phyloP scores from a whole-genome alignment of 1,284 basidiomycete genomes.

The Naganishia albida region DNA sequence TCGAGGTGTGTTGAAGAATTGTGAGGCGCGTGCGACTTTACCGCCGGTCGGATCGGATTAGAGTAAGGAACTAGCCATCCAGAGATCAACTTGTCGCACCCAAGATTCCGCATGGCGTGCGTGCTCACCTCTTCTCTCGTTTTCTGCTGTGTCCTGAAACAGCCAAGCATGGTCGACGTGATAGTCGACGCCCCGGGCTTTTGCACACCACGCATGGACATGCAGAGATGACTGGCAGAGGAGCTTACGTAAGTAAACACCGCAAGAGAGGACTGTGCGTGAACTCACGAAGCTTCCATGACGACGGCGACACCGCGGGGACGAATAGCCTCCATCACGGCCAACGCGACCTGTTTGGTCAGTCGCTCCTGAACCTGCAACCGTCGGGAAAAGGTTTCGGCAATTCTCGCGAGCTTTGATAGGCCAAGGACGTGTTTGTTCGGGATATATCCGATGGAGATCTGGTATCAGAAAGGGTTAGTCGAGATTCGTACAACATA shows the following conservation, averaged over 20 bases:
- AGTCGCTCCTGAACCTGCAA: conserved; percentile 97
- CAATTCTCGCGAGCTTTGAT: conserved; percentile 96
- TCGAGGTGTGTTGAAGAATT: not conserved
- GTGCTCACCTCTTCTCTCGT: conserved; percentile 75
- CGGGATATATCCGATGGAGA: conserved; percentile 88
- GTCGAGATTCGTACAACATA: not conserved
- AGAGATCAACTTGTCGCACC: not conserved
- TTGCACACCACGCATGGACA: conserved; percentile 99
- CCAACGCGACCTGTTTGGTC: conserved; percentile 95
- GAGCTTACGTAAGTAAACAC: not conserved
- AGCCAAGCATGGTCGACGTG: conserved; percentile 98
- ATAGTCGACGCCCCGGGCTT: conserved; percentile 95
- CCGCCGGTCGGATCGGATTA: conserved; percentile 58
- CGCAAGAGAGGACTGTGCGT: not conserved
- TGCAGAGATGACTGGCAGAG: conserved; percentile 82
- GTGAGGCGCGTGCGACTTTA: not conserved
- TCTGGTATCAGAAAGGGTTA: conserved; percentile 41
- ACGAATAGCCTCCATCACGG: conserved; percentile 94
- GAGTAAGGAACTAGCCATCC: conserved; percentile 63
- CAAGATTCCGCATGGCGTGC: too few species aligned
- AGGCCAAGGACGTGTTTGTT: conserved; percentile 92
- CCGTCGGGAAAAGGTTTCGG: conserved; percentile 94
- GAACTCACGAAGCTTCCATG: conserved; percentile 89
- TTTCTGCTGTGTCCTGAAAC: conserved; percentile 95
- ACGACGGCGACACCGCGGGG: conserved; percentile 99